Evolutionary conservation across 148 eudicot species (phyloP).

Genomic region (Hydrangea macrophylla): DNA sequence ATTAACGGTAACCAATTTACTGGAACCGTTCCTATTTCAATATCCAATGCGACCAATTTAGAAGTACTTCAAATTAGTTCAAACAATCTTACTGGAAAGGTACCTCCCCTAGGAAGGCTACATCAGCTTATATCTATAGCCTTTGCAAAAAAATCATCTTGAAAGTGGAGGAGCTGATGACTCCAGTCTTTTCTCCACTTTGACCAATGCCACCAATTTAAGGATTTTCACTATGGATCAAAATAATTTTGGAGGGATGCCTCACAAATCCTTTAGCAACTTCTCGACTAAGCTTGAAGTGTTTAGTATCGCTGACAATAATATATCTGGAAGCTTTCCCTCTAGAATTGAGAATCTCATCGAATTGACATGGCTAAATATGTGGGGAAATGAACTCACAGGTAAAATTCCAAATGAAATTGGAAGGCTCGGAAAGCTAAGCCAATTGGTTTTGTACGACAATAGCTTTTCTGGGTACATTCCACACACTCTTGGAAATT

Average conservation of each 20-base stretch:
- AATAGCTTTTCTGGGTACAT: background rate
- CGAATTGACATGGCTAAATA: background rate
- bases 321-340: background rate
- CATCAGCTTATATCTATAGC: background rate
- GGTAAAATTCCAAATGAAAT: background rate
- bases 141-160: background rate
- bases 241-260: background rate
- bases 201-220: background rate
- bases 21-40: background rate
- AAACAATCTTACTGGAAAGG: background rate
- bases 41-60: background rate
- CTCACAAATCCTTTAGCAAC: background rate
- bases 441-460: background rate
- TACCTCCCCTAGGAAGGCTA: background rate
- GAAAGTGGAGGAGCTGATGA: background rate
- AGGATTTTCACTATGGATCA: background rate
- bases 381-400: background rate
- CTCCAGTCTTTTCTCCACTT: background rate
- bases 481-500: background rate
- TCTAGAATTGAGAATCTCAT: background rate
- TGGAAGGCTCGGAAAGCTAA: background rate
- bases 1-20: background rate
- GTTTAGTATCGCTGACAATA: background rate
- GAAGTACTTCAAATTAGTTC: background rate
- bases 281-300: background rate